Evolutionary conservation across 1,284 basidiomycete genomes (phyloP).

Genomic region (Malassezia slooffiae): DNA sequence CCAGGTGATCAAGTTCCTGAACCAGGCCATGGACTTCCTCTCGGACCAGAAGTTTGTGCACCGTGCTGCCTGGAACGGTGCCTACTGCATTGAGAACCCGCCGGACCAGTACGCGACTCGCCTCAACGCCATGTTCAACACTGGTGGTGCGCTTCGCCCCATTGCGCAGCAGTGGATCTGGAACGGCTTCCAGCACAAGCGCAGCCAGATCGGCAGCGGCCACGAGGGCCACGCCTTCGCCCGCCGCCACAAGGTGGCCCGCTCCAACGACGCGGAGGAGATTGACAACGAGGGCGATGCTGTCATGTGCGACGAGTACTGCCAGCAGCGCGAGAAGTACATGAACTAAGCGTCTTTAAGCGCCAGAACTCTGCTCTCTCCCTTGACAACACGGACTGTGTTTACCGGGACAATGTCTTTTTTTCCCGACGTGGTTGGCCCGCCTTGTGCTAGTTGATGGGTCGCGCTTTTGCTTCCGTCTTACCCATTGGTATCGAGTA

Average conservation of each 20-base stretch:
- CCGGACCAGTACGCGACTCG: constrained; percentile 31
- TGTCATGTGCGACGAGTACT: constrained; percentile 6
- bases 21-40: constrained; percentile 27
- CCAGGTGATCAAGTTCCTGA: constrained; percentile 28
- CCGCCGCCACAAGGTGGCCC: not conserved
- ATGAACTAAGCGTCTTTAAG: no score
- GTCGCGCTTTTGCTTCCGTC: no score
- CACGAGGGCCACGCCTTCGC: no score
- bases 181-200: no score
- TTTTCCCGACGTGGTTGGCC: no score
- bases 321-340: not conserved
- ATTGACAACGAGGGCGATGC: not conserved
- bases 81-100: constrained; percentile 27
- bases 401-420: no score
- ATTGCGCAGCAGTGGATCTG: no score
- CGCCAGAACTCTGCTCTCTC: no score
- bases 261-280: constrained; percentile 1
- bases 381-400: no score
- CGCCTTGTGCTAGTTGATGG: no score
- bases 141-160: constrained; percentile 1
- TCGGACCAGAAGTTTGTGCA: constrained; percentile 22
- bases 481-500: no score
- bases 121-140: constrained; percentile 33
- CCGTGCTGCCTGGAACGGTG: constrained; percentile 36
- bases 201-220: no score